These are phyloP conservation scores for Citrus mangshanensis DNA, from an alignment of 345 rosid genomes.

Conservation along the genomic window DNA sequence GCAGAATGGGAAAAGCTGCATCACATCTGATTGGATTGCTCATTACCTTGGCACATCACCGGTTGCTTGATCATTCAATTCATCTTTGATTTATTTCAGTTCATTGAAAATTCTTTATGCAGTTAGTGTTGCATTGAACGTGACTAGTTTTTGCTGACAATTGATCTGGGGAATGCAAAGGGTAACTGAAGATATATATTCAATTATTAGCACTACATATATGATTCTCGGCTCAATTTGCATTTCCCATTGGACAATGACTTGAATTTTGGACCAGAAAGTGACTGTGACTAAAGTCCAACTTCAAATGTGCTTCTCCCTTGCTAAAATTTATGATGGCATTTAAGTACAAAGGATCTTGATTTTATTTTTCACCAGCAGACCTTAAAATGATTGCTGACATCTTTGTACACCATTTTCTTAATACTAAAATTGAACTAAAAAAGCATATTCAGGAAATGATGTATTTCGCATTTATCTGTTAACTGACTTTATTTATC, in stretches of 20 bases:
- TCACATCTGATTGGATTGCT: constrained; percentile 1
- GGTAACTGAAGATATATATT: not conserved
- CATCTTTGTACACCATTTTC: not conserved
- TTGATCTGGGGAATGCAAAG: not conserved
- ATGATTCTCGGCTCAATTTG: not conserved
- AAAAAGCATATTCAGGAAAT: not conserved
- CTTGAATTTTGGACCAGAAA: not conserved
- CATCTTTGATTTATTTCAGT: not conserved
- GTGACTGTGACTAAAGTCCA: not conserved
- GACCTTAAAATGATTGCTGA: not conserved
- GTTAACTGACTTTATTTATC: not conserved
- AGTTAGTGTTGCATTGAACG: not conserved
- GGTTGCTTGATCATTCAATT: not conserved
- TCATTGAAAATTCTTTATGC: not conserved
- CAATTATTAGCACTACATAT: not conserved
- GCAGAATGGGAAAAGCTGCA: not conserved
- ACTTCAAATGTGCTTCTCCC: not conserved
- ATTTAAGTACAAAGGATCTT: not conserved
- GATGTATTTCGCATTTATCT: constrained; percentile 6
- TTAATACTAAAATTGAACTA: constrained; percentile 1
- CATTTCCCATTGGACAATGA: not conserved
- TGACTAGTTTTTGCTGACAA: not conserved
- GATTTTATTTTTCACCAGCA: not conserved
- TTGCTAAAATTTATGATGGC: not conserved
- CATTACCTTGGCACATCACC: not conserved